These are phyloP conservation scores for Verticillium klebahnii DNA, from an alignment of 2,329 filamentous ascomycete species.

Conservation along the genomic window DNA sequence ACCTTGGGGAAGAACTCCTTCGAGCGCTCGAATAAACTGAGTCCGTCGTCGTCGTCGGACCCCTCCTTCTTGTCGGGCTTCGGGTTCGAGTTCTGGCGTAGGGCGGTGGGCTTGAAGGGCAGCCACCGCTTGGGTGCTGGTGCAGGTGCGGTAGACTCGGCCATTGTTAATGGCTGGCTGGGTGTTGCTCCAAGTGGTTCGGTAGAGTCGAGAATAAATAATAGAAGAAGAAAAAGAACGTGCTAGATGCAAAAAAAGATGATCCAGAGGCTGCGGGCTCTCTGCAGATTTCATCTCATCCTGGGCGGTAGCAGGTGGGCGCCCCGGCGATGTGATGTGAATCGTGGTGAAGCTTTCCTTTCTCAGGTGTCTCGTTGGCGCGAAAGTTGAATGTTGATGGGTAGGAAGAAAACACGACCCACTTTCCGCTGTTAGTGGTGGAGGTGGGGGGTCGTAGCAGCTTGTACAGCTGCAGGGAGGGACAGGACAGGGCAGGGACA, in stretches of 20 bases:
- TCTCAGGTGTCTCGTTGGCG: not conserved
- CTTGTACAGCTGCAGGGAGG: not conserved
- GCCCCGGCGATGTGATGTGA: not conserved
- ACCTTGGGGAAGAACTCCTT: conserved; percentile 44
- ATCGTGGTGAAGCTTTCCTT: not conserved
- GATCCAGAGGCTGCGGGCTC: not conserved
- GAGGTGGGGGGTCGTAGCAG: not conserved
- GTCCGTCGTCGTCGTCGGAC: conserved; percentile 27
- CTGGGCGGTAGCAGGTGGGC: not conserved
- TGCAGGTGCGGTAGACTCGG: not conserved
- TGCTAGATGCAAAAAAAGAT: not conserved
- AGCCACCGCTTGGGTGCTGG: conserved; percentile 31
- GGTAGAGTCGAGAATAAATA: not conserved
- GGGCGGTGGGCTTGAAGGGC: conserved; percentile 45
- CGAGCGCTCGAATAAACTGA: conserved; percentile 46
- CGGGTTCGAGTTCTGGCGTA: conserved; percentile 26
- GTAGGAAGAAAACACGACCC: not conserved
- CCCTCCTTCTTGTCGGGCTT: conserved; percentile 17
- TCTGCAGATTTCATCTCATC: not conserved
- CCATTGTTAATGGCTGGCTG: not conserved
- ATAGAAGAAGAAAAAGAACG: not conserved
- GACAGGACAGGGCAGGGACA: no score
- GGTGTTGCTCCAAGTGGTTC: not conserved
- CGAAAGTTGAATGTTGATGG: not conserved
- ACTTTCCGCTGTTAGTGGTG: not conserved